Base-by-base conservation (phyloP, 2,329 filamentous ascomycete species). In the Ophiocordyceps sinensis region DNA sequence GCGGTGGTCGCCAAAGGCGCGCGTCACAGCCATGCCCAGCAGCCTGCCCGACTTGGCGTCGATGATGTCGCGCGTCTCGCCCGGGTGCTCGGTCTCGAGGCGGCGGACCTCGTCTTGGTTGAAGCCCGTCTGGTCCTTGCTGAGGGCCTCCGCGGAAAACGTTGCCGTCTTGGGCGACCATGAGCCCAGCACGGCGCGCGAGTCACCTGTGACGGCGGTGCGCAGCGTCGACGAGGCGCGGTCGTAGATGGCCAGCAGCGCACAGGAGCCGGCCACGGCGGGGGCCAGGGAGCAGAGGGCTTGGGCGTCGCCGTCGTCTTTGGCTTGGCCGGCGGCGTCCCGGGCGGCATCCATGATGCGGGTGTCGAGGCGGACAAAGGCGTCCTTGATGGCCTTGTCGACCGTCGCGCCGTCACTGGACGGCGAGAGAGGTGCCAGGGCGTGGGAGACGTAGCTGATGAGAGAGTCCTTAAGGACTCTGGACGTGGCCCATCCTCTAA, bases 181-280 rank as follows among this genome's bases (percentile, higher is more conserved):
- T 3, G 52, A 53, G 2, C 78, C 79, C 0, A 82, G 63, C 0
- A 83, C 76, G 11, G 78, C 78, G 30, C 79, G 68, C 1, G 75
- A 82, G 57, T 85, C 79, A 0, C 81, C 81, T 0, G 73, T 73
- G 45, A 76, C 78, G 1, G 80, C 80, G 3, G 81, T 76, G 21
- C 73, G 71, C 0, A 85, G 58, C 0, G 62, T 71, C 5, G 64
- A 63, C 1, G 63, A 62, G 1, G 49, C 43, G 0, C 75, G 66
- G 45, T 85, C 77, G 51, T 75, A 82, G 2, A 81, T 58, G 0
- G 77, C 67, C 2, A 84, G 61, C 1, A 82, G 60, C 11, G 79
- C 79, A 47, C 77, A 82, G 4, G 76, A 80, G 5, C 79, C 78
- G 1, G 63, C 56, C 23, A 59, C 52, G 4, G 62, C 57, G 1